Conservation (phyloP, 2,329 filamentous ascomycete species). For the Elsinoe arachidis region DNA sequence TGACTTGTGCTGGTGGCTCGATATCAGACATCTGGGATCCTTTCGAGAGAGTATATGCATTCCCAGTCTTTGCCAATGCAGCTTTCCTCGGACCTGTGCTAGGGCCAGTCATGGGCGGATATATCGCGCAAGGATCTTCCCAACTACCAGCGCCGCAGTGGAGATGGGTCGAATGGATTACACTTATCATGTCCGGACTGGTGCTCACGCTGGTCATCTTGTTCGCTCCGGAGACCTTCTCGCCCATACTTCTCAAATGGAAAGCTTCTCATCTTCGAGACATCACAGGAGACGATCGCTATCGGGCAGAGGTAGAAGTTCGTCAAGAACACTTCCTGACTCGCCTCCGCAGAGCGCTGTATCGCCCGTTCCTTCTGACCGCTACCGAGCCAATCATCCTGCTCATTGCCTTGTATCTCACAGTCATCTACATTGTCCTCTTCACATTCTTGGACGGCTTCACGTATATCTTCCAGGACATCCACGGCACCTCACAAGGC, state of each 20-base stretch:
- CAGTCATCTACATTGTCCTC: constrained; percentile 40
- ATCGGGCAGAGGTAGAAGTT: constrained; percentile 40
- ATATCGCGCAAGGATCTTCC: constrained; percentile 30
- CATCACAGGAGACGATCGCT: constrained; percentile 35
- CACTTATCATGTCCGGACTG: constrained; percentile 20
- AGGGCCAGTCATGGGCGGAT: constrained; percentile 39
- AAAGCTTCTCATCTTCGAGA: constrained; percentile 25
- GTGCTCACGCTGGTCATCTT: constrained; percentile 25
- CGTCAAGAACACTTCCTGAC: constrained; percentile 31
- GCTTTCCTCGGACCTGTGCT: constrained; percentile 34
- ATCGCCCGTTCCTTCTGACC: constrained; percentile 37
- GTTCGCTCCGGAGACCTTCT: constrained; percentile 43
- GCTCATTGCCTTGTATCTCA: constrained; percentile 38
- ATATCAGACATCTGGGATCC: constrained; percentile 41
- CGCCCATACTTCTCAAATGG: constrained; percentile 29
- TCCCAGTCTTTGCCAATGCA: constrained; percentile 42
- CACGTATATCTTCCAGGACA: constrained; percentile 43
- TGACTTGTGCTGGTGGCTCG: constrained; percentile 39
- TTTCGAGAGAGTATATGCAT: constrained; percentile 41
- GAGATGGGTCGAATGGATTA: constrained; percentile 41
- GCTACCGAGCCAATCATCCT: constrained; percentile 41
- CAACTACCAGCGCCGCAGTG: constrained; percentile 29
- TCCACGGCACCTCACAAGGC: constrained; percentile 39
- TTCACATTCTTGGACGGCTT: constrained; percentile 44
- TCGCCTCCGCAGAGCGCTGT: constrained; percentile 30